Percentiles rank a stretch among this genome's conserved stretches.
Conservation (phyloP, 2,329 filamentous ascomycete species). For the Aureobasidium sp. region DNA sequence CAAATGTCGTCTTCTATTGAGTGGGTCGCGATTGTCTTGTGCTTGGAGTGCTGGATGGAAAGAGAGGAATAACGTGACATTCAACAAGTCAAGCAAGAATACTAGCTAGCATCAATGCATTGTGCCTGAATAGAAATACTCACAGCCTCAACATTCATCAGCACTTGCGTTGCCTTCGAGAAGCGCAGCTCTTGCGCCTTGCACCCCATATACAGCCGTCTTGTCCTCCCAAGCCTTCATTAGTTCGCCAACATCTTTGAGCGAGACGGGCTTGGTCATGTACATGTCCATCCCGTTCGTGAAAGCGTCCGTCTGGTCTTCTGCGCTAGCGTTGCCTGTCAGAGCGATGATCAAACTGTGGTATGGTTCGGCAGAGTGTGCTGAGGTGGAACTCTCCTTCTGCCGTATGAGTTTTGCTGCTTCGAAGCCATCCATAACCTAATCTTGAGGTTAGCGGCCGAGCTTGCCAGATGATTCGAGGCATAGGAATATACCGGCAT, state of each 20-base stretch:
- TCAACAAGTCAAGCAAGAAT: not conserved
- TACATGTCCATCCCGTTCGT: slow-evolving; percentile 28
- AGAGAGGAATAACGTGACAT: not conserved
- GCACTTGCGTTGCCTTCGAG: not conserved
- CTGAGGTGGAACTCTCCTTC: slow-evolving; percentile 23
- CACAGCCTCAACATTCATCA: not conserved
- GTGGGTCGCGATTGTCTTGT: not conserved
- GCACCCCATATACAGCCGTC: not conserved
- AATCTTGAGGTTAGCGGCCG: slow-evolving; percentile 8
- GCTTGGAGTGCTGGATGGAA: too few species aligned
- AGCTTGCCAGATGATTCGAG: not conserved
- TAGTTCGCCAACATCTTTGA: slow-evolving; percentile 31
- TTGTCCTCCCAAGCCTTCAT: slow-evolving; percentile 33
- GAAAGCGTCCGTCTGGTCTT: slow-evolving; percentile 25
- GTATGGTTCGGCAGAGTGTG: slow-evolving; percentile 19
- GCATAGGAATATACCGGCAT: not conserved
- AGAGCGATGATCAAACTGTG: slow-evolving; percentile 21
- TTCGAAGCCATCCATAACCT: slow-evolving; percentile 25
- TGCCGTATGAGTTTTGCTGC: slow-evolving; percentile 27
- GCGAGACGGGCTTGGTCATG: slow-evolving; percentile 26
- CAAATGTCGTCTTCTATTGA: not conserved
- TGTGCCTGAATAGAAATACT: not conserved
- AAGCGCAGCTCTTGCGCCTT: not conserved
- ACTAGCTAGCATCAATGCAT: not conserved
- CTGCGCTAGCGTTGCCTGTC: slow-evolving; percentile 21